Percentiles rank a stretch among this genome's conserved stretches.
phyloP scores from a whole-genome alignment of 371 early-diverging fungal species.

The Funneliformis caledonium region DNA sequence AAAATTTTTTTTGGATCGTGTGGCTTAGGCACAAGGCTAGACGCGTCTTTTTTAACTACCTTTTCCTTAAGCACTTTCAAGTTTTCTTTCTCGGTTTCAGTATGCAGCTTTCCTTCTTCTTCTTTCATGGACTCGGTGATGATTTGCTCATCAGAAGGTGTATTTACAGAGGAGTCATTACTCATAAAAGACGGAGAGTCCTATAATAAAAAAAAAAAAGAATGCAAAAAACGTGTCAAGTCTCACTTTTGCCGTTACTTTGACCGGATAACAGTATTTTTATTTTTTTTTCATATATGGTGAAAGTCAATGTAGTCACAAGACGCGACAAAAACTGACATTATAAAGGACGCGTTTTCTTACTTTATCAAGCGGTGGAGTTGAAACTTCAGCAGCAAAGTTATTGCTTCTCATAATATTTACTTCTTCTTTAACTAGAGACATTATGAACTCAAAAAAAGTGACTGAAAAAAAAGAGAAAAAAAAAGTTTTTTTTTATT shows the following conservation, averaged over 20 bases:
- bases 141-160: constrained; percentile 5
- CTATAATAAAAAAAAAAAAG: constrained; percentile 7
- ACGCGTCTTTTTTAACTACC: constrained; percentile 1
- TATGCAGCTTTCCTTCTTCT: neutral
- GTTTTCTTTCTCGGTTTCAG: constrained; percentile 19
- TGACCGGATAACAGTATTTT: neutral
- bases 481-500: too few species aligned
- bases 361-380: constrained; percentile 30
- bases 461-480: neutral
- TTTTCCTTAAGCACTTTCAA: constrained; percentile 28
- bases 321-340: constrained; percentile 24
- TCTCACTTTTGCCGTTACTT: neutral
- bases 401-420: neutral
- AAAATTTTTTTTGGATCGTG: too few species aligned
- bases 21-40: neutral
- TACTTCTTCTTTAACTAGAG: neutral
- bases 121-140: neutral
- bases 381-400: neutral
- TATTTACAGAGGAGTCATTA: constrained; percentile 18
- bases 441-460: neutral
- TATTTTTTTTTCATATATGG: neutral
- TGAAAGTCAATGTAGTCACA: neutral
- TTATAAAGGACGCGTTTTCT: constrained; percentile 29
- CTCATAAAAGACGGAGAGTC: constrained; percentile 27
- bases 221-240: neutral